phyloP scores from a whole-genome alignment of 164 flowering plant genomes.

The Sextonia rubra region DNA sequence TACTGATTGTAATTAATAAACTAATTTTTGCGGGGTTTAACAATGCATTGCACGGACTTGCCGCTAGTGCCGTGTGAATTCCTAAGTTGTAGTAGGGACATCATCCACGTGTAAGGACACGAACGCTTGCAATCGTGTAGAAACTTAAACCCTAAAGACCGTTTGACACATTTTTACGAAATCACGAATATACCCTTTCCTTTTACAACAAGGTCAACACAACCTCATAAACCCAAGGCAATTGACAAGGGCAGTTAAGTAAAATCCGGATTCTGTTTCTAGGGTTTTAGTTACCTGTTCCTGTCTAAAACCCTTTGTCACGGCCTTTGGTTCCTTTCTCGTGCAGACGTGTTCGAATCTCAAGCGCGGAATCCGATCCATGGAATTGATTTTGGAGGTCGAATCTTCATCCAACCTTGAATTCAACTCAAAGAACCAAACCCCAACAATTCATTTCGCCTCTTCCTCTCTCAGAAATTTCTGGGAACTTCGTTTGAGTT shows the following conservation, averaged over 20 bases:
- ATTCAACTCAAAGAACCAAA: not conserved
- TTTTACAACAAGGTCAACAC: not conserved
- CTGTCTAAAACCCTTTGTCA: not conserved
- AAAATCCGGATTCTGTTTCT: not conserved
- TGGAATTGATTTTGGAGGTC: not conserved
- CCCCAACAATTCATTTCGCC: not conserved
- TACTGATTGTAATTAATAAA: too few species aligned
- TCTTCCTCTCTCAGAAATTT: not conserved
- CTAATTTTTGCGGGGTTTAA: too few species aligned
- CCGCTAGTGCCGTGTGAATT: too few species aligned
- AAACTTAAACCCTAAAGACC: not conserved
- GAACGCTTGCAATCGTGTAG: not conserved
- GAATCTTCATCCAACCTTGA: not conserved
- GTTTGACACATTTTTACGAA: not conserved
- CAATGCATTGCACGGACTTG: too few species aligned
- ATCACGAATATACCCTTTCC: not conserved
- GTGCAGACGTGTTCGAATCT: constrained; percentile 8
- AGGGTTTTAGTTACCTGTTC: constrained; percentile 5
- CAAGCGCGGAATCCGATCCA: not conserved
- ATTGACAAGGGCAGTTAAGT: not conserved
- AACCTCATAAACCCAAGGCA: not conserved
- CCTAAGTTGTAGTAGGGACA: not conserved
- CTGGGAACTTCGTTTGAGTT: not conserved
- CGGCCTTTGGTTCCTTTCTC: not conserved
- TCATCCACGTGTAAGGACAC: not conserved